Evolutionary conservation across 495 filamentous ascomycete genomes (phyloP), one percentile per base, ranked within the genome.

Genomic region (Lophiostoma macrostomum): DNA sequence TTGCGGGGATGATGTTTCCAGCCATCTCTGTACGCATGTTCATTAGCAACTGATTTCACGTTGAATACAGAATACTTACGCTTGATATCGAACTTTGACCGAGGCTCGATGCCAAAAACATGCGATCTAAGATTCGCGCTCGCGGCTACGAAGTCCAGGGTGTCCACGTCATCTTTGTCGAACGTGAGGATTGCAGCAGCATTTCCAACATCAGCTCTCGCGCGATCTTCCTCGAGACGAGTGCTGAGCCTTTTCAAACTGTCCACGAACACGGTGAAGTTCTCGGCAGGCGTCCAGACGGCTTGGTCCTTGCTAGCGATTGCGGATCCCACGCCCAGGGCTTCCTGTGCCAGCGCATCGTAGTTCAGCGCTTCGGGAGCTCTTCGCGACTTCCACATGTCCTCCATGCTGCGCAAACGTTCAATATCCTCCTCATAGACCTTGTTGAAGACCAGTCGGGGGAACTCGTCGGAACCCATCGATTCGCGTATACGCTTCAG

Each of bases 1-100:
- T 99, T 2, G 93, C 94, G 0, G 93, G 93, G 49, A 99, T 97
- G 63, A 99, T 99, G 62, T 97, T 97, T 43, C 93, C 93, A 20
- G 93, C 93, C 90, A 97, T 99, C 71, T 97, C 80, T 84, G 42
- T 31, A 43, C 23, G 28, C n/a, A 20, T n/a, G n/a, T n/a, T n/a
- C 19, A 25, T 48, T 39, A 32, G 39, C 57, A 38, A 55, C 40
- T 38, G 45, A 18, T 4, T 6, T 20, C 10, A 37, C 5, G 27
- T 27, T 1, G 14, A n/a, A 5, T 19, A 19, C 61, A 36, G 14
- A 8, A 16, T 22, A 29, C 74, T 58, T 61, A 81, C 82, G 89
- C 67, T 99, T 99, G 60, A 91, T 91, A 65, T 96, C 90, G 55
- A 96, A 99, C 46, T 95, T 90, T 5, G 90, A 95, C 63, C 87